A percentile compares a stretch with the other conserved stretches of the same genome.
These are phyloP conservation scores for Neonothopanus nambi DNA, from an alignment of 1,284 basidiomycete species.

Conservation along the genomic window DNA sequence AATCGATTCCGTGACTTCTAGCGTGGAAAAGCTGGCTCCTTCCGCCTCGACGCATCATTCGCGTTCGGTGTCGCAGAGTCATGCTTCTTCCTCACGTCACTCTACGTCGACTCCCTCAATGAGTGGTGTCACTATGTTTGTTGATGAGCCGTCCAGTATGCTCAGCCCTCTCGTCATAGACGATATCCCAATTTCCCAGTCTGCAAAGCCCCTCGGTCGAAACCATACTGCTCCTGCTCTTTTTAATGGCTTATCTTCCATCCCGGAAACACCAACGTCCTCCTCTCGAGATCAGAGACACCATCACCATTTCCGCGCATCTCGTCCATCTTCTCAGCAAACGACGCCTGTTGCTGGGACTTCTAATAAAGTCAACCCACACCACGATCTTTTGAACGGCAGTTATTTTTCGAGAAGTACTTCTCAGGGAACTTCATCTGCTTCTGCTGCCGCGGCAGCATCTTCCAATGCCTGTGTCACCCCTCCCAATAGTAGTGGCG, in stretches of 20 bases:
- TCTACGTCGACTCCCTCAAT: constrained; percentile 20
- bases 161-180: constrained; percentile 50
- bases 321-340: neutral
- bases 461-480: neutral
- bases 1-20: constrained; percentile 23
- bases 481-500: constrained; percentile 1
- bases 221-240: constrained; percentile 28
- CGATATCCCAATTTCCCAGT: constrained; percentile 32
- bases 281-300: neutral
- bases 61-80: neutral
- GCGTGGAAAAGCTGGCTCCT: constrained; percentile 3
- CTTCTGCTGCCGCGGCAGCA: constrained; percentile 6
- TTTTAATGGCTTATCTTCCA: constrained; percentile 35
- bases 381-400: too few species aligned
- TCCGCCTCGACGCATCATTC: neutral
- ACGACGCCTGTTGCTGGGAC: too few species aligned
- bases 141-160: constrained; percentile 57
- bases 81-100: constrained; percentile 16
- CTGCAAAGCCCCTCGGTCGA: constrained; percentile 33
- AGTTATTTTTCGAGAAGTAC: neutral
- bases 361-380: too few species aligned
- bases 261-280: constrained; percentile 26
- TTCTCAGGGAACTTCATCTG: constrained; percentile 2
- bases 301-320: neutral
- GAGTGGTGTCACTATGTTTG: constrained; percentile 36